phyloP scores from a whole-genome alignment of 345 rosid genomes.

The Brassica incana region DNA sequence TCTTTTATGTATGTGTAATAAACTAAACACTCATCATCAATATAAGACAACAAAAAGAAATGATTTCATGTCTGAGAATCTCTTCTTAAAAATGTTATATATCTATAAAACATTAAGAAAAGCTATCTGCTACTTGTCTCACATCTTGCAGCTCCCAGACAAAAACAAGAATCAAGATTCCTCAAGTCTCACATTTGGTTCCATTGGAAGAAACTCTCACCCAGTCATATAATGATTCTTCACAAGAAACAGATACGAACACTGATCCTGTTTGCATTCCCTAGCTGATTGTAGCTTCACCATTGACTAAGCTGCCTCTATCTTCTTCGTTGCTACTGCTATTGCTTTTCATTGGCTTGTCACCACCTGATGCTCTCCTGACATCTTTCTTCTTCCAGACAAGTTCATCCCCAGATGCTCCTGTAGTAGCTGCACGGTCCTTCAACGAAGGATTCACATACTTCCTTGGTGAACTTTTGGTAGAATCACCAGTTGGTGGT shows the following conservation, averaged over 20 bases:
- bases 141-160: neutral
- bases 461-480: constrained; percentile 41
- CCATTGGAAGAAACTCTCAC: constrained; percentile 12
- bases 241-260: constrained; percentile 16
- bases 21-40: too few relatives aligned
- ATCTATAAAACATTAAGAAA: neutral
- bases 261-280: constrained; percentile 24
- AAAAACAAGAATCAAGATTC: constrained; percentile 11
- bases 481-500: constrained; percentile 38
- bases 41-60: neutral
- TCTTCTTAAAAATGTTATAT: too few relatives aligned
- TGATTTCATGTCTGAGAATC: constrained; percentile 10
- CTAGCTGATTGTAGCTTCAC: constrained; percentile 61
- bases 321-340: constrained; percentile 47
- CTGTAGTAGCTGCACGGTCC: constrained; percentile 43
- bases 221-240: constrained; percentile 17
- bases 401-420: constrained; percentile 43
- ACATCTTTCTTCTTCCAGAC: constrained; percentile 57
- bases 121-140: neutral
- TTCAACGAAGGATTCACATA: constrained; percentile 35
- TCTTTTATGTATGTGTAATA: too few relatives aligned
- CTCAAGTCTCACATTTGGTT: constrained; percentile 24
- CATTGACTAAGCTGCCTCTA: constrained; percentile 56
- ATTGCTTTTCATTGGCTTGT: constrained; percentile 47
- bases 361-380: constrained; percentile 50